Percentiles rank a stretch among this genome's conserved stretches.
Evolutionary conservation across 2,329 filamentous ascomycete species (phyloP).

Genomic region (Ceratocystis smalleyi): DNA sequence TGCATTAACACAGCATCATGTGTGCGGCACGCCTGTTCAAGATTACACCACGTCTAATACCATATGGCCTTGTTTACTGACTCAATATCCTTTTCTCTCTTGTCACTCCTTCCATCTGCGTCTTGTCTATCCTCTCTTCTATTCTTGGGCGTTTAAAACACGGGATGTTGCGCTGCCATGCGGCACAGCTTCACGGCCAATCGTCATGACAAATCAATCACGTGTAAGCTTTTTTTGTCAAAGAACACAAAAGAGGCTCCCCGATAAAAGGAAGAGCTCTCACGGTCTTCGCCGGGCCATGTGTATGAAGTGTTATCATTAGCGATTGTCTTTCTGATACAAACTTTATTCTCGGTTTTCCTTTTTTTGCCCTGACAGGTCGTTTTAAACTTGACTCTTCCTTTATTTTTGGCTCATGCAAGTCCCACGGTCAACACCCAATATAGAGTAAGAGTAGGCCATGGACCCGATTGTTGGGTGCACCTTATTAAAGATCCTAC

Average conservation of each 20-base stretch:
- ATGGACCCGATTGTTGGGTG: no score
- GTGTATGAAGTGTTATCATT: no score
- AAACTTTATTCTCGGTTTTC: no score
- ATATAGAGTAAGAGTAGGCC: no score
- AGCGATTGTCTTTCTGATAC: no score
- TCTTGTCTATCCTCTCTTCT: neutral
- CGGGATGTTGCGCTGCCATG: neutral
- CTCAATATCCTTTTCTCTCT: neutral
- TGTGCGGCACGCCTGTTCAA: neutral
- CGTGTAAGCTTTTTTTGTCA: neutral
- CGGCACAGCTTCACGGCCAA: neutral
- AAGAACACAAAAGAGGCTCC: neutral
- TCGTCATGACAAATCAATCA: neutral
- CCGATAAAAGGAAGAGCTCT: neutral
- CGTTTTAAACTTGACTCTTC: no score
- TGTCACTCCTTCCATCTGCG: neutral
- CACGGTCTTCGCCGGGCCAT: neutral
- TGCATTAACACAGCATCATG: neutral
- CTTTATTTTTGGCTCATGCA: no score
- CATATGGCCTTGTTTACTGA: neutral
- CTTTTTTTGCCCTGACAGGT: no score
- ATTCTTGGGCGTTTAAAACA: conserved; percentile 3
- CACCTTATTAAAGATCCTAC: no score
- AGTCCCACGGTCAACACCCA: no score
- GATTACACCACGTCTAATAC: neutral